Base-by-base conservation (phyloP, 2,329 filamentous ascomycete species). In the Aspergillus alliaceus region DNA sequence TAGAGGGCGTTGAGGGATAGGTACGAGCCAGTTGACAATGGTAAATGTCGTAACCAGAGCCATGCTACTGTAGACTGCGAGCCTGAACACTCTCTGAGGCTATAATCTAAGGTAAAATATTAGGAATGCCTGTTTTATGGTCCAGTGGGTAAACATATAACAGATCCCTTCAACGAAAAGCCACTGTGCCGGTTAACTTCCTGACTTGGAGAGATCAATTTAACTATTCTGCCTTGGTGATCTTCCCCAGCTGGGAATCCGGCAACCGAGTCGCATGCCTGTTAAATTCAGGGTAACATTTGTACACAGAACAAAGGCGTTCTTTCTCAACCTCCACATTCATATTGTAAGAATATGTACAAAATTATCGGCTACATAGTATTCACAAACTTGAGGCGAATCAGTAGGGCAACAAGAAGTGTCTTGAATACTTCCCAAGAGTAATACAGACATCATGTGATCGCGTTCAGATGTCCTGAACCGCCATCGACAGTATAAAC, bases 71-170 rank as follows among this genome's bases (percentile, higher is more conserved):
- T 34, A 34, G 5, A 34, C 32, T 7, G 32, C 5, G 6, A 34
- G 32, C 32, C 14, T 34, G 32, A 34, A 15, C 32, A 6, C 32
- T 18, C 27, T 42, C 6, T 46, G 34, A 6, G 50, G 51, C 9
- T 51, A 58, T 3, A 58, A 42, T 32, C 56, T 51, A 24, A 58
- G 56, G 27, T 58, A 58, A 51, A 55, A 58, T 2, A 58, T 15
- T 15, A 58, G 56, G 29, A 58, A 55, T 14, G 51, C 56, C 15
- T 54, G 51, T 25, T 58, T 58, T n/a, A 58, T 39, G 4, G 35
- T 51, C 51, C 56, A 58, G 35, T 58, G 56, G 11, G 48, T 35
- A 20, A 55, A 58, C 56, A 58, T 58, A 18, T 54, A 58, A 25
- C 42, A 55, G 27, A 58, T 32, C 20, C 55, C 51, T 34, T 58